Conservation (phyloP, 192 early-diverging fungal species). For the Funneliformis geosporum region DNA sequence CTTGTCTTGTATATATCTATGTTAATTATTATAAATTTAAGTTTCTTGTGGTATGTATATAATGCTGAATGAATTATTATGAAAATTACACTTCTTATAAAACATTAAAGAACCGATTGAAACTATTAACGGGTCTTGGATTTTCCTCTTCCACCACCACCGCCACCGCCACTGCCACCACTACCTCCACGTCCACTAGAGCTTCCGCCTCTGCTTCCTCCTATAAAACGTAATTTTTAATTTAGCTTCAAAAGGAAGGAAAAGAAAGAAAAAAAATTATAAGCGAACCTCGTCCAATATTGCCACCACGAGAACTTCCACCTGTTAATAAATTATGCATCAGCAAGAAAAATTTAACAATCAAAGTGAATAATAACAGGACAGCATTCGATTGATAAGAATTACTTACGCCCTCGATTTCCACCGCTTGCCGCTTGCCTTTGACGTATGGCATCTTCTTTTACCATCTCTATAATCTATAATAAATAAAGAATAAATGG, state of each 20-base stretch:
- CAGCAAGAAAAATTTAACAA: neutral
- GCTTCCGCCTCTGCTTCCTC: neutral
- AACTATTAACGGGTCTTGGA: slow-evolving; percentile 2
- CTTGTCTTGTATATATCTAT: too few species aligned
- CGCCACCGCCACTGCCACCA: slow-evolving; percentile 7
- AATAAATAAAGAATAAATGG: slow-evolving; percentile 4
- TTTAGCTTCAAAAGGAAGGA: neutral
- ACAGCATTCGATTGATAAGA: neutral
- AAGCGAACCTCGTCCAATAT: slow-evolving; percentile 15
- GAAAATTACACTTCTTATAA: too few species aligned
- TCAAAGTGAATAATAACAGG: neutral
- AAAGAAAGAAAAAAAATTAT: neutral
- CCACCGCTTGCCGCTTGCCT: slow-evolving; percentile 46
- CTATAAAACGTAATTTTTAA: neutral
- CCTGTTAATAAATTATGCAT: neutral
- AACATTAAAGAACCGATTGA: neutral
- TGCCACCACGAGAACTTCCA: slow-evolving; percentile 19
- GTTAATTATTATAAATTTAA: too few species aligned
- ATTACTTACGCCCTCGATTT: slow-evolving; percentile 39
- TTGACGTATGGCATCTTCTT: slow-evolving; percentile 72
- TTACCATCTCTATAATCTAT: slow-evolving; percentile 86
- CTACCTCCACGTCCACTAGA: slow-evolving; percentile 1
- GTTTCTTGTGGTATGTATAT: too few species aligned
- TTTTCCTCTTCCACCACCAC: slow-evolving; percentile 5
- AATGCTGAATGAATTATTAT: too few species aligned